These are phyloP conservation scores for Penicillium sp. DNA, from an alignment of 2,329 filamentous ascomycete genomes.

Conservation along the genomic window DNA sequence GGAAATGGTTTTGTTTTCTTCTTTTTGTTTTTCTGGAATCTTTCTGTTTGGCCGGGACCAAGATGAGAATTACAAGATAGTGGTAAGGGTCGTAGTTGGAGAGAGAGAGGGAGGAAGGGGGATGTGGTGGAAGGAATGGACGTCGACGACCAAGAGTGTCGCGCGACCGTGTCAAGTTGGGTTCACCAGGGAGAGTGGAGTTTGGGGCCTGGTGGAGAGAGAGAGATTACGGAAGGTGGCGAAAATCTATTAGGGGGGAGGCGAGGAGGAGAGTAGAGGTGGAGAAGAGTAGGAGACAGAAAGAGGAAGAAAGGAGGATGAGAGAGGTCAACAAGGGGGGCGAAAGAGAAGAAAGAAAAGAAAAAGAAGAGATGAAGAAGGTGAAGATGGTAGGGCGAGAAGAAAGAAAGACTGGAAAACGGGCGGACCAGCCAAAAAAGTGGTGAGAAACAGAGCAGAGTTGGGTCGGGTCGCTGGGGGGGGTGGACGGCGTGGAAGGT, in stretches of 20 bases:
- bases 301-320: constrained; percentile 16
- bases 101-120: constrained; percentile 5
- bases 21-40: neutral
- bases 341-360: constrained; percentile 6
- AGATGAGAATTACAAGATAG: constrained; percentile 11
- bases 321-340: neutral
- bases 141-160: constrained; percentile 23
- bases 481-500: neutral
- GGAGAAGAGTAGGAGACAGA: constrained; percentile 9
- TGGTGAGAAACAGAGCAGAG: neutral
- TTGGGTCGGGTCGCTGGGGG: neutral
- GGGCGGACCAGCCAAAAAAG: neutral
- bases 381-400: constrained; percentile 12
- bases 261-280: constrained; percentile 8
- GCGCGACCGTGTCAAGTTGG: constrained; percentile 30
- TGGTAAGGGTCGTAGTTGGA: constrained; percentile 6
- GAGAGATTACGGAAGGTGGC: constrained; percentile 28
- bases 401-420: constrained; percentile 18
- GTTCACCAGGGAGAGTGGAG: constrained; percentile 2
- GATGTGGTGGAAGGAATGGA: constrained; percentile 31
- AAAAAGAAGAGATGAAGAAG: constrained; percentile 11
- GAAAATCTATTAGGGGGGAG: constrained; percentile 29
- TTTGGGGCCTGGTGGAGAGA: constrained; percentile 2
- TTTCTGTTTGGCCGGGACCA: neutral
- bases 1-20: neutral